Conservation (phyloP, 1,139 yeast genomes). For the Candida neerlandica region DNA sequence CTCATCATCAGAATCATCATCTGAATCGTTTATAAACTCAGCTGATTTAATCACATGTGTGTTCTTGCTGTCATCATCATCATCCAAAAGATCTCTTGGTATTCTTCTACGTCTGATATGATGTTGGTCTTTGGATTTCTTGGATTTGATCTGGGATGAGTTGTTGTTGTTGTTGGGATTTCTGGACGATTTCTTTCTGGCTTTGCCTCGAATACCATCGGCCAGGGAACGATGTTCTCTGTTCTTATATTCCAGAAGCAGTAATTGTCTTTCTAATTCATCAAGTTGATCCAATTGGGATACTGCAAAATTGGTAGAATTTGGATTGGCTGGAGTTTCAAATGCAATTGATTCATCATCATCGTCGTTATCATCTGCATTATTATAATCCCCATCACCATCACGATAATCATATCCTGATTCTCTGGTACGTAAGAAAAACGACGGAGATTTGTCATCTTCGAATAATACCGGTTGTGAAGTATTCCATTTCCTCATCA, state of each 20-base stretch:
- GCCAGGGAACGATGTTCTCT: background rate
- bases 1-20: slow-evolving; percentile 69
- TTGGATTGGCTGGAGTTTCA: slow-evolving; percentile 28
- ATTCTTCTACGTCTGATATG: slow-evolving; percentile 8
- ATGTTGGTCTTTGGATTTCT: slow-evolving; percentile 2
- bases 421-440: slow-evolving; percentile 32
- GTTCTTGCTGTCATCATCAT: slow-evolving; percentile 27
- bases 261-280: slow-evolving; percentile 30
- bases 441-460: slow-evolving; percentile 44
- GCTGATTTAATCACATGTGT: slow-evolving; percentile 39
- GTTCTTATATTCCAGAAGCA: slow-evolving; percentile 4
- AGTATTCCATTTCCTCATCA: slow-evolving; percentile 34
- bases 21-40: slow-evolving; percentile 62
- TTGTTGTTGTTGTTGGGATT: background rate
- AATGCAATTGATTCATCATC: slow-evolving; percentile 36
- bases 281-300: slow-evolving; percentile 37
- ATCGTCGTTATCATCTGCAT: slow-evolving; percentile 24
- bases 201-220: slow-evolving; percentile 20
- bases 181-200: slow-evolving; percentile 20
- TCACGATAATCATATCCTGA: slow-evolving; percentile 19
- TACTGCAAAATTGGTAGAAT: slow-evolving; percentile 20
- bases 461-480: slow-evolving; percentile 42
- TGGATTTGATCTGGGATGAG: background rate
- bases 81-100: slow-evolving; percentile 19
- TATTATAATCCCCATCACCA: slow-evolving; percentile 21